Evolutionary conservation across 2,329 filamentous ascomycete species (phyloP).

Genomic region (Claviceps spartinae): DNA sequence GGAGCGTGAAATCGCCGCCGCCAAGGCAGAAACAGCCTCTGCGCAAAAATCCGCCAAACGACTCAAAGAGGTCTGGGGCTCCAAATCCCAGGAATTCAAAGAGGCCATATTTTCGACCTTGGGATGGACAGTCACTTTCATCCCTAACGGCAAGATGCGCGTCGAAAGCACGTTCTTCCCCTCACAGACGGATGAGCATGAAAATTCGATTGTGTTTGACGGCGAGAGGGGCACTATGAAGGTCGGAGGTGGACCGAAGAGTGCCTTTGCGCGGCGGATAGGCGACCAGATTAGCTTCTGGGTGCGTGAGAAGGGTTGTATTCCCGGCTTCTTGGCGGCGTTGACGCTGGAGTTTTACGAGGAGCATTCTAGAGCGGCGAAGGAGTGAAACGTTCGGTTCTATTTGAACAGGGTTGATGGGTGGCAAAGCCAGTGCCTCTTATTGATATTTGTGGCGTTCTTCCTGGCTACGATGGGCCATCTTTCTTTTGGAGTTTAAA

Average conservation of each 20-base stretch:
- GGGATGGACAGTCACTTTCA: slow-evolving; percentile 89
- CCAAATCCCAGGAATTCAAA: slow-evolving; percentile 88
- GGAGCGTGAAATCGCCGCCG: slow-evolving; percentile 61
- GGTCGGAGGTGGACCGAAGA: slow-evolving; percentile 78
- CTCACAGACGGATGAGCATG: slow-evolving; percentile 51
- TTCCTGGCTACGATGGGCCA: background rate
- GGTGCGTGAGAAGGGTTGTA: slow-evolving; percentile 87
- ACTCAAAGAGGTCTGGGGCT: slow-evolving; percentile 82
- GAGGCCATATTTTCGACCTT: slow-evolving; percentile 86
- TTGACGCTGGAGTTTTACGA: slow-evolving; percentile 91
- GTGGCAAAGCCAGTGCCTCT: background rate
- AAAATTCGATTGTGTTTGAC: slow-evolving; percentile 71
- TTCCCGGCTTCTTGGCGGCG: slow-evolving; percentile 83
- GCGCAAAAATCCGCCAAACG: slow-evolving; percentile 73
- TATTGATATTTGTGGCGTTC: background rate
- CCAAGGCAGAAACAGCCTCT: slow-evolving; percentile 53
- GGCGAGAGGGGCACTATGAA: slow-evolving; percentile 97
- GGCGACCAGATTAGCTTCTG: slow-evolving; percentile 83
- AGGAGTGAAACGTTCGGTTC: background rate
- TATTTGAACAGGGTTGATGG: background rate
- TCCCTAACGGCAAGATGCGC: slow-evolving; percentile 92
- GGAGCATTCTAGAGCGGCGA: slow-evolving; percentile 27
- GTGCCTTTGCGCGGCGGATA: slow-evolving; percentile 75
- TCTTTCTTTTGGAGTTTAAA: background rate
- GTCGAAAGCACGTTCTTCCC: slow-evolving; percentile 80